phyloP scores from a whole-genome alignment of 495 filamentous ascomycete genomes.

The Hypoxylon cercidicola region DNA sequence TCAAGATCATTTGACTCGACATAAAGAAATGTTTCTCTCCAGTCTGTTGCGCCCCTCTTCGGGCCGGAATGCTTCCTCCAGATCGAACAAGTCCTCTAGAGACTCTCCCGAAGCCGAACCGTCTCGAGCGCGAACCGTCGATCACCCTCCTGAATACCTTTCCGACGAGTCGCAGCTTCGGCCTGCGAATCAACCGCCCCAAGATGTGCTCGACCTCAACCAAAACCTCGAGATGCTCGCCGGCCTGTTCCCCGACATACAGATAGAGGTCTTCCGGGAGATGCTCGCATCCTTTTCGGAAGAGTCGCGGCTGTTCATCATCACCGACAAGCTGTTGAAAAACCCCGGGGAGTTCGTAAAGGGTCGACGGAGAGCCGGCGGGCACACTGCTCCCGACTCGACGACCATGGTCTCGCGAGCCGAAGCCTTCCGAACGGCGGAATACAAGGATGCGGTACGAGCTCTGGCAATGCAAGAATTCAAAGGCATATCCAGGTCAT shows the following conservation, averaged over 20 bases:
- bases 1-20: conserved; percentile 21
- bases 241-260: conserved; percentile 85
- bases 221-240: conserved; percentile 74
- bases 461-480: conserved; percentile 77
- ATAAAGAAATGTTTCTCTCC: conserved; percentile 38
- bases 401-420: conserved; percentile 64
- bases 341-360: conserved; percentile 78
- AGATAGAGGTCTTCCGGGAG: conserved; percentile 91
- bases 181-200: conserved; percentile 56
- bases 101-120: conserved; percentile 35
- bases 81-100: conserved; percentile 28
- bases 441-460: conserved; percentile 79
- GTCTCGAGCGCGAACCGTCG: conserved; percentile 20
- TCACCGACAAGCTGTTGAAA: conserved; percentile 85
- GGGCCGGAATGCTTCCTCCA: conserved; percentile 30
- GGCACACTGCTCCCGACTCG: conserved; percentile 37
- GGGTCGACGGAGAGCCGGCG: conserved; percentile 72
- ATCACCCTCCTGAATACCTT: conserved; percentile 51
- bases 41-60: conserved; percentile 27
- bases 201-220: conserved; percentile 78
- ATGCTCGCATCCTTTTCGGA: conserved; percentile 83
- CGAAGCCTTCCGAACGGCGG: conserved; percentile 77
- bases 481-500: conserved; percentile 77
- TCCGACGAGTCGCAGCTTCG: conserved; percentile 58
- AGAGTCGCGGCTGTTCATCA: conserved; percentile 83